Base-by-base conservation (phyloP, 371 early-diverging fungal genomes). In the Choanephora cucurbitarum region DNA sequence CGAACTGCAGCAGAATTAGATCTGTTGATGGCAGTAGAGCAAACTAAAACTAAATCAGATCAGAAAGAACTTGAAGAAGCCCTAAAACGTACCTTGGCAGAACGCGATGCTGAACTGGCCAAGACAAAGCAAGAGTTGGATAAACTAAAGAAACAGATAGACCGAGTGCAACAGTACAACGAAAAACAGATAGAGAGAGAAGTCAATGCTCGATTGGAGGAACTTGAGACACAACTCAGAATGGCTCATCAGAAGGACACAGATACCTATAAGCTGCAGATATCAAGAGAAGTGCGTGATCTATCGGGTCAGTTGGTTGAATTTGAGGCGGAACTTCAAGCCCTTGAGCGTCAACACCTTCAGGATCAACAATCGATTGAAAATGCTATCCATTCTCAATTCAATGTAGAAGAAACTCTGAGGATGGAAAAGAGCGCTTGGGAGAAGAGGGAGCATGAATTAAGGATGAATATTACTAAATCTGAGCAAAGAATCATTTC, bases 261-360 rank as follows among this genome's bases (percentile, higher is more conserved):
- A 1, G 55, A 61, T 47, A 43, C 44, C 0, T 54, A 32, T 39
- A 53, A 58, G n/a, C 14, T 69, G 13, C 49, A 64, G 6, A 14
- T 51, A 11, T 34, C 69, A 19, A 32, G 69, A 45, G 69, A 69
- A 40, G n/a, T 53, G 9, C 49, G 69, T 34, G 46, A 50, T 17
- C 32, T 69, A 14, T 19, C 65, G 5, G 42, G 56, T 19, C 51
- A 47, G 22, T 43, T 69, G 0, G 53, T 42, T 2, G 69, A 69
- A 17, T 54, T 69, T 4, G 65, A 69, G 34, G 19, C 19, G 13
- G 65, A 69, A 43, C 41, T 69, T 7, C 52, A 52, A 51, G 43
- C 11, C n/a, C 19, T 54, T 9, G 44, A 58, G 10, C 34, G 60
- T 18, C 55, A 60, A 23, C 53, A 58, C 37, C 19, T n/a, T 14